These are phyloP conservation scores for Phellopilus nigrolimitatus DNA, from an alignment of 1,284 basidiomycete genomes.

Conservation along the genomic window DNA sequence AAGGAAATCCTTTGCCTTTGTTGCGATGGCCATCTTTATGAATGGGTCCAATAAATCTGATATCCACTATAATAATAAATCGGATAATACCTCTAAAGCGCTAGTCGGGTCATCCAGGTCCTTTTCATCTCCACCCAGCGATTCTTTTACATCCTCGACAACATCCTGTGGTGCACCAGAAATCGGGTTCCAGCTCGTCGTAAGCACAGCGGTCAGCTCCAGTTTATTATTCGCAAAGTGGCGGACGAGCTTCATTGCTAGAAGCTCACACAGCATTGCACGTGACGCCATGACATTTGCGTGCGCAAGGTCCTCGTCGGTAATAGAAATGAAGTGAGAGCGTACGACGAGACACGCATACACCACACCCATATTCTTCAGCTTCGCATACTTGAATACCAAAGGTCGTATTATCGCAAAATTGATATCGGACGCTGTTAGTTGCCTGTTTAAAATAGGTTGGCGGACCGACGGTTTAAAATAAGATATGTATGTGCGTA, in stretches of 20 bases:
- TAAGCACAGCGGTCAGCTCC: constrained; percentile 70
- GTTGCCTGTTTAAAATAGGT: constrained; percentile 49
- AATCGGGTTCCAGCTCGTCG: constrained; percentile 76
- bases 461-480: not conserved
- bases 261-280: constrained; percentile 76
- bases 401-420: constrained; percentile 79
- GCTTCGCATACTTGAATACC: constrained; percentile 71
- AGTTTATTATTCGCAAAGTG: constrained; percentile 70
- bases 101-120: constrained; percentile 60
- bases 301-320: constrained; percentile 67
- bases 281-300: constrained; percentile 65
- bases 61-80: not conserved
- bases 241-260: constrained; percentile 81
- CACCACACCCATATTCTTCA: constrained; percentile 67
- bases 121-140: constrained; percentile 51
- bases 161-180: constrained; percentile 70
- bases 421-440: constrained; percentile 80
- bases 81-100: constrained; percentile 71
- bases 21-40: constrained; percentile 77
- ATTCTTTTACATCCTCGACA: constrained; percentile 54
- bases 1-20: constrained; percentile 73
- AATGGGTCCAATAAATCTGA: constrained; percentile 11
- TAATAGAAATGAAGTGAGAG: constrained; percentile 47
- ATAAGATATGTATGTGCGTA: constrained; percentile 38
- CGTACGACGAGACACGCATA: constrained; percentile 71